Conservation (phyloP, 208 protist genomes). For the Leishmania lainsoni region DNA sequence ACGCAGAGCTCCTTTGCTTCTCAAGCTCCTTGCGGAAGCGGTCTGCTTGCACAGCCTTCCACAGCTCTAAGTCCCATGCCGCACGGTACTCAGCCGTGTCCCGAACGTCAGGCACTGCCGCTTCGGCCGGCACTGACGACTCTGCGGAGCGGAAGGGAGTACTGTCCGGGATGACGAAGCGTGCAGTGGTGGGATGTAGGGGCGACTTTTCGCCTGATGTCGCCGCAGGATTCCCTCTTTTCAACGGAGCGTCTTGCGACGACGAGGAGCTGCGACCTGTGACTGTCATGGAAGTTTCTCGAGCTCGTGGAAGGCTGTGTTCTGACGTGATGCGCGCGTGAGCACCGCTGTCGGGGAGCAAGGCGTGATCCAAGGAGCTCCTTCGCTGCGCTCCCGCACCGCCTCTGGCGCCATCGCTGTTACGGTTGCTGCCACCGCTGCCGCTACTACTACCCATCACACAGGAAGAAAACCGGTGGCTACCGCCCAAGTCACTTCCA, state of each 20-base stretch:
- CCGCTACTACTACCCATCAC: background rate
- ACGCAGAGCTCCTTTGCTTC: conserved; percentile 41
- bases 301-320: conserved; percentile 2
- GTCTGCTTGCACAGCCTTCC: conserved; percentile 79
- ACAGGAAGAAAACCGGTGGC: background rate
- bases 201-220: background rate
- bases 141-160: background rate
- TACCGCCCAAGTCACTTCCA: background rate
- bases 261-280: conserved; percentile 5
- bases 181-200: background rate
- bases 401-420: background rate
- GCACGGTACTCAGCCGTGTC: conserved; percentile 83
- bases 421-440: conserved; percentile 11
- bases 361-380: background rate
- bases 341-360: background rate
- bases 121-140: background rate
- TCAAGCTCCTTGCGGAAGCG: conserved; percentile 68
- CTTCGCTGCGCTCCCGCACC: background rate
- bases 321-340: conserved; percentile 5
- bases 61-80: conserved; percentile 89
- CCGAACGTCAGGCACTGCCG: conserved; percentile 40
- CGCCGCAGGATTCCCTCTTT: background rate
- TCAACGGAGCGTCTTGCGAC: background rate
- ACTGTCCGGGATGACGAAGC: background rate
- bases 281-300: conserved; percentile 15